Percentiles rank a stretch among this genome's conserved stretches.
Evolutionary conservation across 2,329 filamentous ascomycete species (phyloP).

Genomic region (Saccharata proteae): DNA sequence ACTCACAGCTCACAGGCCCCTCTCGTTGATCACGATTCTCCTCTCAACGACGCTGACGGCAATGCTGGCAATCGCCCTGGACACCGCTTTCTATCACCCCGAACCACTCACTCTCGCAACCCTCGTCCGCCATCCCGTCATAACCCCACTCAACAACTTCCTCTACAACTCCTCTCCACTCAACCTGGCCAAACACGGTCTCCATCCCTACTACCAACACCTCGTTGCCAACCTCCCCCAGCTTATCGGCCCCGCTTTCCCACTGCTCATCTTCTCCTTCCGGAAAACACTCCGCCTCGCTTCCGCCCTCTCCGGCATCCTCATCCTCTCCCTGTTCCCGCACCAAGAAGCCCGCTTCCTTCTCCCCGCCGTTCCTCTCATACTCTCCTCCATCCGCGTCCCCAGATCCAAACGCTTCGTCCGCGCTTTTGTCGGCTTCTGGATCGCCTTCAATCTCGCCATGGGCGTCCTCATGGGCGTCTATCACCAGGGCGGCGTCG

Average conservation of each 20-base stretch:
- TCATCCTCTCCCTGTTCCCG: slow-evolving; percentile 60
- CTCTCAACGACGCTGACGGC: slow-evolving; percentile 55
- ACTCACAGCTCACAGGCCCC: slow-evolving; percentile 30
- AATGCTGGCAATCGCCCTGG: slow-evolving; percentile 62
- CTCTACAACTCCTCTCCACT: slow-evolving; percentile 35
- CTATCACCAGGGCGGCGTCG: slow-evolving; percentile 69
- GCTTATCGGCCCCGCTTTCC: slow-evolving; percentile 39
- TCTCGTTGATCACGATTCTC: slow-evolving; percentile 50
- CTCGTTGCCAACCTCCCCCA: slow-evolving; percentile 39
- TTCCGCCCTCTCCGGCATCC: slow-evolving; percentile 61
- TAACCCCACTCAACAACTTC: slow-evolving; percentile 43
- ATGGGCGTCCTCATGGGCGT: slow-evolving; percentile 65
- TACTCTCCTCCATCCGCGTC: slow-evolving; percentile 59
- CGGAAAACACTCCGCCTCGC: slow-evolving; percentile 49
- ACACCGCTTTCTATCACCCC: slow-evolving; percentile 68
- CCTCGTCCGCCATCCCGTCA: slow-evolving; percentile 42
- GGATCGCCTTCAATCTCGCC: slow-evolving; percentile 58
- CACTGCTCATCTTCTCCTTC: slow-evolving; percentile 34
- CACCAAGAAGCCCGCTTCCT: slow-evolving; percentile 75
- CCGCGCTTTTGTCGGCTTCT: slow-evolving; percentile 42
- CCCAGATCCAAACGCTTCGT: slow-evolving; percentile 39
- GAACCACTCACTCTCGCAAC: slow-evolving; percentile 53
- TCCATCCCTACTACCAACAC: slow-evolving; percentile 43
- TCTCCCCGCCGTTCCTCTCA: slow-evolving; percentile 61
- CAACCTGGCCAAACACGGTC: slow-evolving; percentile 41